Base-by-base conservation (phyloP, 2,329 filamentous ascomycete species). In the Neonectria hederae region DNA sequence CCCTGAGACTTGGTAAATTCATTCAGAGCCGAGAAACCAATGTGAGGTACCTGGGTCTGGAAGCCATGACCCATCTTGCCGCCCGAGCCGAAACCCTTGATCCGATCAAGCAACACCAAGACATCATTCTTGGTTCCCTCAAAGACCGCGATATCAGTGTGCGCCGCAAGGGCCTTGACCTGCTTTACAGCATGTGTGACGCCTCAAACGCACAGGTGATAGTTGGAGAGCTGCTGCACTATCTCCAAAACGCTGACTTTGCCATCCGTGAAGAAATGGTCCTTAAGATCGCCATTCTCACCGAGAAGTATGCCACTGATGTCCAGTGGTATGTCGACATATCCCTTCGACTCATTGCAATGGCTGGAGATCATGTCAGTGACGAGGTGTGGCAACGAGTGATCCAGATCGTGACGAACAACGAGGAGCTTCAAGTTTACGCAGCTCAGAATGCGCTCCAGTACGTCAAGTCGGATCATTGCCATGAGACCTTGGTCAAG, bases 281-380 rank as follows among this genome's bases (percentile, higher is more conserved):
- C 4, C 84, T 99, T 67, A 99, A 99, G 82, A 97, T 99, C 79
- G 96, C 96, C 56, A 99, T 99, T 75, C 80, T 99, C 69, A 98
- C 97, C 0, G 96, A 99, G 78, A 98, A 98, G 77, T 99, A 99
- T 77, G 96, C 96, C 24, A 97, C 94, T 0, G 96, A 99, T 75
- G 93, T 97, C 21, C 95, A 98, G 82, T 99, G 96, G 96, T 99
- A 99, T 78, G 97, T 99, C 67, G 95, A 99, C 76, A 97, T 98
- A 71, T 97, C 96, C 11, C 84, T 99, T 70, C 90, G 95, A 60
- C 87, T 99, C 56, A 94, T 99, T 63, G 94, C 95, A 63, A 94
- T 98, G 89, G 96, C 97, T 3, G 96, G 96, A 70, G 96, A 99
- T 75, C 96, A 99, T 78, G 95, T 99, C 71, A 98, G 95, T 79